Evolutionary conservation across 1,139 yeast genomes (phyloP), one percentile per base, ranked within the genome.

Genomic region (Debaryomyces fabryi): DNA sequence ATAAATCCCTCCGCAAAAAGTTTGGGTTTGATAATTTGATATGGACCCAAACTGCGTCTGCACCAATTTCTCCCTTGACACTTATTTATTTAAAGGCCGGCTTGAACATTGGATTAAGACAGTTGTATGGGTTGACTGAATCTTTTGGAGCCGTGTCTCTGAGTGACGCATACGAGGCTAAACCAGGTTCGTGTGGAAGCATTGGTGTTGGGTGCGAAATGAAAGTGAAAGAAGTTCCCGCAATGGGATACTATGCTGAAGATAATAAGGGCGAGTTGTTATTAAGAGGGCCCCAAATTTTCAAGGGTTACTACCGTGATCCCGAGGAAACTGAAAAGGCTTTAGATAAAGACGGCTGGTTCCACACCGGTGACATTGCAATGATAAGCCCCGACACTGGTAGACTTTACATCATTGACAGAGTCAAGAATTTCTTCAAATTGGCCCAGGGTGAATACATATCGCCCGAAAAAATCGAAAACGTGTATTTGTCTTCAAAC

Each of bases 121-220:
- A 74, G 58, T 79, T 79, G 44, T 76, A 74, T 54, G 81, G 81
- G 8, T 66, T 74, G 53, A 75, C 79, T 24, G 81, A 76, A 55
- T 65, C 76, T 4, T 74, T 74, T 58, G 79, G 77, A 7, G 79
- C 79, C 15, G 54, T 72, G 38, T 61, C 69, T 50, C 47, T 60
- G n/a, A 65, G 78, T 4, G 56, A 58, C 35, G 57, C 56, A 29
- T 69, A 55, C 51, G 78, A 73, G 48, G 59, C 68, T 12, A 54
- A 58, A n/a, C 78, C 79, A 1, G 79, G 79, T 10, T 65, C 73
- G 23, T 72, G 77, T 57, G 79, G 79, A 29, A 52, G 75, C 8
- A 59, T 71, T 37, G 58, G 66, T n/a, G 46, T 69, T 10, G 68
- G 72, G 36, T 55, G 69, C 13, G 79, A 74, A 55, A 58, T 69